Conservation (phyloP, 208 protist genomes). For the Trypanosoma vivax region DNA sequence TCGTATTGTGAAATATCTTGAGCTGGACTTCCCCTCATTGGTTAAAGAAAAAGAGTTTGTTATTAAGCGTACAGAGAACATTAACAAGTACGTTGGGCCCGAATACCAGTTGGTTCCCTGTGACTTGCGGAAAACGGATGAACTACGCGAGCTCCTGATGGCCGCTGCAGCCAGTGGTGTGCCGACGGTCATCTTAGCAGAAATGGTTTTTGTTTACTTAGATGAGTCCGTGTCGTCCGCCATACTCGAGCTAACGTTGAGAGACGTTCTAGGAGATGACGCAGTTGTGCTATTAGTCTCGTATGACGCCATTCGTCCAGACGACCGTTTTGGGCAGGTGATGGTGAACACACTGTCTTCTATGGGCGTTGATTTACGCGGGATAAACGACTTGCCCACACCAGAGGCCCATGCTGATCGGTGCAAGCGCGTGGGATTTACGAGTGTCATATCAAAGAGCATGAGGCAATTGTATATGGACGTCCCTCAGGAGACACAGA, state of each 20-base stretch:
- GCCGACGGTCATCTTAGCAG: slow-evolving; percentile 78
- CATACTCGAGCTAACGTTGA: slow-evolving; percentile 46
- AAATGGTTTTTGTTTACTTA: slow-evolving; percentile 90
- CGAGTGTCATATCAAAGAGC: slow-evolving; percentile 41
- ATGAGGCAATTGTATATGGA: slow-evolving; percentile 78
- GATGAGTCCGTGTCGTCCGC: slow-evolving; percentile 54
- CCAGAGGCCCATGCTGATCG: slow-evolving; percentile 61
- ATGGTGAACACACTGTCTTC: slow-evolving; percentile 78
- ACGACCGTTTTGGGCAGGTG: slow-evolving; percentile 82
- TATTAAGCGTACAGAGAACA: slow-evolving; percentile 36
- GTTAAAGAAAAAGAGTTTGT: slow-evolving; percentile 63
- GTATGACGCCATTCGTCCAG: slow-evolving; percentile 84
- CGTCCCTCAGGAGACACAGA: slow-evolving; percentile 58
- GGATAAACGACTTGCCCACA: slow-evolving; percentile 70
- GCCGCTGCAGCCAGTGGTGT: slow-evolving; percentile 27
- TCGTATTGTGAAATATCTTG: slow-evolving; percentile 52
- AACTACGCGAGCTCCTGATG: slow-evolving; percentile 39
- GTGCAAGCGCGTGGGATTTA: slow-evolving; percentile 61
- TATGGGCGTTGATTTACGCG: slow-evolving; percentile 56
- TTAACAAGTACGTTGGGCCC: slow-evolving; percentile 24
- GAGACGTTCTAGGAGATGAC: slow-evolving; percentile 37
- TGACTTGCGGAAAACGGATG: slow-evolving; percentile 52
- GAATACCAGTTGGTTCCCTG: slow-evolving; percentile 58
- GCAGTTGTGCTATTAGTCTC: slow-evolving; percentile 55
- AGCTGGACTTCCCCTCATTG: slow-evolving; percentile 80